These are phyloP conservation scores for Aphanomyces stellatus DNA, from an alignment of 352 stramenopile species.

Conservation along the genomic window DNA sequence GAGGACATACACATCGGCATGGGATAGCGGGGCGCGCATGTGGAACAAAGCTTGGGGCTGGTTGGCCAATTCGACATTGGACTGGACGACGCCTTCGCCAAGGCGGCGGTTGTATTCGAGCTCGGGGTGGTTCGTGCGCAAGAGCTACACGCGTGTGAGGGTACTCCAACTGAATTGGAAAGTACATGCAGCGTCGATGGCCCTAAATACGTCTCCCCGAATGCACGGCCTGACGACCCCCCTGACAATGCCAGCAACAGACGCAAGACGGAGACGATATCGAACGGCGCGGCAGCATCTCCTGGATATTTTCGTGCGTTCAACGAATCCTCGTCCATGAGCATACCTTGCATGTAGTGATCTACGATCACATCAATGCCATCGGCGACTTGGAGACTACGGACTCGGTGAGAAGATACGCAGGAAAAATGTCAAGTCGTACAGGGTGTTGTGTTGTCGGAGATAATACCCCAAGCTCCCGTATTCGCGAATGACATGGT, in stretches of 20 bases:
- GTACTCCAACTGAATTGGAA: no score
- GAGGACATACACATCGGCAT: neutral
- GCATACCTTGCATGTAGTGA: constrained; percentile 6
- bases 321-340: neutral
- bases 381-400: constrained; percentile 9
- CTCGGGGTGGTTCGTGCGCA: neutral
- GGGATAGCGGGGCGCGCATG: neutral
- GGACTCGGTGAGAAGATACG: neutral
- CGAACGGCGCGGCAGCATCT: neutral
- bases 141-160: constrained; percentile 2
- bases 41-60: neutral
- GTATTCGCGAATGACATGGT: neutral
- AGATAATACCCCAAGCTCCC: constrained; percentile 7
- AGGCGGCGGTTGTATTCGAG: neutral
- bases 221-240: neutral
- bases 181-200: neutral
- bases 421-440: neutral
- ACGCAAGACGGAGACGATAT: neutral
- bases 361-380: constrained; percentile 15
- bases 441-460: neutral
- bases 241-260: constrained; percentile 8
- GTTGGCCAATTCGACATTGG: neutral
- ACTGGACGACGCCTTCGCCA: constrained; percentile 7
- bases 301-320: neutral
- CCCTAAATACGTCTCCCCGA: neutral